Percentiles rank a stretch among this genome's conserved stretches.
These are phyloP conservation scores for Acacia melanoxylon DNA, from an alignment of 306 rosid species.

Conservation along the genomic window DNA sequence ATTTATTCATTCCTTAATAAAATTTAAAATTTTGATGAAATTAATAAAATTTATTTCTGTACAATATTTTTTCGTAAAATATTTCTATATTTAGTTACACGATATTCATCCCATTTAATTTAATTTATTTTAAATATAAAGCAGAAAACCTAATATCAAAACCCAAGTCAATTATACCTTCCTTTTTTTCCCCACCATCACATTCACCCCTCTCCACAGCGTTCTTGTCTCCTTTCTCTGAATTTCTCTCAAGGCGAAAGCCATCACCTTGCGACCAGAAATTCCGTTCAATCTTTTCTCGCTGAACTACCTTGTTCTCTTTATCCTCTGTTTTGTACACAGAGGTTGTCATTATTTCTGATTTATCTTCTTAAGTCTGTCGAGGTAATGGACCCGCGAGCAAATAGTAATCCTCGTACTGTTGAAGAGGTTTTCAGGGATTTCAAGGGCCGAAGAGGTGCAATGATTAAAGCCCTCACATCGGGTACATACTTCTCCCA, in stretches of 20 bases:
- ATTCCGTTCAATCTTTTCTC: neutral
- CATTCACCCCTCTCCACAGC: neutral
- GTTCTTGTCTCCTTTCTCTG: neutral
- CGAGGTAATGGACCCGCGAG: conserved; percentile 28
- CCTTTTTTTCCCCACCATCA: neutral
- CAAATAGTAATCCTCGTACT: conserved; percentile 57
- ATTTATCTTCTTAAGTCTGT: conserved; percentile 28
- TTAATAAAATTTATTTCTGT: too few species aligned
- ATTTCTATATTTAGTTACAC: neutral
- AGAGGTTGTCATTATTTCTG: neutral
- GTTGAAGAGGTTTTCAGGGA: conserved; percentile 85
- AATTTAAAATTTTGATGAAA: neutral
- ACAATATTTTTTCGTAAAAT: neutral
- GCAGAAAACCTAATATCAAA: neutral
- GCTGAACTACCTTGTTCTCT: neutral
- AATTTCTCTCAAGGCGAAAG: neutral
- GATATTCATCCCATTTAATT: neutral
- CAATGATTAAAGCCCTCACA: conserved; percentile 84
- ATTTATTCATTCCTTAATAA: neutral
- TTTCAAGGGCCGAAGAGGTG: conserved; percentile 83
- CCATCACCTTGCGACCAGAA: neutral
- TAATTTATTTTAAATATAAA: neutral
- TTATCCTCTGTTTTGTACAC: neutral
- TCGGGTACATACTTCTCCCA: conserved; percentile 43
- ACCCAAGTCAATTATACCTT: neutral